Base-by-base conservation (phyloP, 2,329 filamentous ascomycete genomes). In the Lachnellula occidentalis region DNA sequence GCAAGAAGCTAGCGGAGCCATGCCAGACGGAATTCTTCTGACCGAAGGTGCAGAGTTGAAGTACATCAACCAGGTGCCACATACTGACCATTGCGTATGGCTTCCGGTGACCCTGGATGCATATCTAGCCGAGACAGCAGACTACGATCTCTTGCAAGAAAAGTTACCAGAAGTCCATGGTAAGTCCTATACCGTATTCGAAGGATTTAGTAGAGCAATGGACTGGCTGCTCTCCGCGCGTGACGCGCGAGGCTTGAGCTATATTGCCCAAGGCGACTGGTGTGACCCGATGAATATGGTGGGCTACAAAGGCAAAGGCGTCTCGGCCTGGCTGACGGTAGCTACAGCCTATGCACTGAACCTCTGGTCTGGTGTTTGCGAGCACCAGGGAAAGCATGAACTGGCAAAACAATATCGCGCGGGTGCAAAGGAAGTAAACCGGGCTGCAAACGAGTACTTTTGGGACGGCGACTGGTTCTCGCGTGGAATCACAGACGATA, bases 231-330 rank as follows among this genome's bases (percentile, higher is more conserved):
- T 81, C 6, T 61, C 66, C 2, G 71, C 76, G 2, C 76, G 78
- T 49, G 79, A 82, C 58, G 64, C 73, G 21, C 75, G 78, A 3
- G 79, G 79, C 0, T 71, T 82, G 6, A 80, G 76, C 64, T 82
- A 76, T 68, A 81, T 82, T 58, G 78, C 78, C 0, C 78, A 81
- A 65, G 79, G 79, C 36, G 79, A 82, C 64, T 82, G 79, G 79
- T 82, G 79, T 59, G 79, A 82, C 57, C 79, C 79, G 3, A 79
- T 82, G 76, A 82, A 82, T 66, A 82, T 82, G 79, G 79, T 80
- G n/a, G 78, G 78, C 4, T 78, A 77, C 63, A 80, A 80, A 64
- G 79, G 79, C 39, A 73, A 74, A 51, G 79, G 79, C 22, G 79
- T 82, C 1, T 82, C 79, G 0, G 79, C 78, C 19, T 82, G 79